Conservation (phyloP, 1,284 basidiomycete genomes). For the Xerocomus minutiporus region DNA sequence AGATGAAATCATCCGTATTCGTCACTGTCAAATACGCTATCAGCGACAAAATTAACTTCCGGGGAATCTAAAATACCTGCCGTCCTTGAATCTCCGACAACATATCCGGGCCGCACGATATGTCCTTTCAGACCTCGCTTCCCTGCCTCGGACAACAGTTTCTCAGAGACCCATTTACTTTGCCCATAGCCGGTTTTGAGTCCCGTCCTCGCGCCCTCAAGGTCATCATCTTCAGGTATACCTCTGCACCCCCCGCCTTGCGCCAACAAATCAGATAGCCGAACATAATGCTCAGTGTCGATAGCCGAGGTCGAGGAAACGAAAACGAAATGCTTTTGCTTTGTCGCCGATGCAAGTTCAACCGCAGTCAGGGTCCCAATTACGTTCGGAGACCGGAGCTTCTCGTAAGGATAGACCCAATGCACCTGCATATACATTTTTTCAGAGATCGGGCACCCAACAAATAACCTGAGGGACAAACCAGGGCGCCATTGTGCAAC, state of each 20-base stretch:
- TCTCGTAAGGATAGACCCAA: slow-evolving; percentile 98
- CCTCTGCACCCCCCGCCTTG: slow-evolving; percentile 50
- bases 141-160: slow-evolving; percentile 88
- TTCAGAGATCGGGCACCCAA: not conserved
- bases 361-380: slow-evolving; percentile 83
- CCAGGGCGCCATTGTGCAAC: slow-evolving; percentile 95
- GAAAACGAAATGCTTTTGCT: slow-evolving; percentile 84
- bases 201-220: slow-evolving; percentile 78
- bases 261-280: slow-evolving; percentile 72
- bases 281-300: slow-evolving; percentile 88
- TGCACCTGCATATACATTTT: slow-evolving; percentile 62
- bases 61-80: slow-evolving; percentile 58
- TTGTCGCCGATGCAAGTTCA: slow-evolving; percentile 70
- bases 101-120: slow-evolving; percentile 92
- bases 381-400: slow-evolving; percentile 89
- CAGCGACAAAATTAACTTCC: slow-evolving; percentile 9
- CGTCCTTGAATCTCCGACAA: slow-evolving; percentile 87
- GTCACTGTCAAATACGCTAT: slow-evolving; percentile 56
- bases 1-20: slow-evolving; percentile 99
- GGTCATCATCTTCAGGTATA: slow-evolving; percentile 83
- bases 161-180: slow-evolving; percentile 98
- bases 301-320: slow-evolving; percentile 93
- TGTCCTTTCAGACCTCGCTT: slow-evolving; percentile 82
- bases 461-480: slow-evolving; percentile 35
- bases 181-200: slow-evolving; percentile 95